Conservation (phyloP, 2,329 filamentous ascomycete genomes). For the Ascocoryne sarcoides region DNA sequence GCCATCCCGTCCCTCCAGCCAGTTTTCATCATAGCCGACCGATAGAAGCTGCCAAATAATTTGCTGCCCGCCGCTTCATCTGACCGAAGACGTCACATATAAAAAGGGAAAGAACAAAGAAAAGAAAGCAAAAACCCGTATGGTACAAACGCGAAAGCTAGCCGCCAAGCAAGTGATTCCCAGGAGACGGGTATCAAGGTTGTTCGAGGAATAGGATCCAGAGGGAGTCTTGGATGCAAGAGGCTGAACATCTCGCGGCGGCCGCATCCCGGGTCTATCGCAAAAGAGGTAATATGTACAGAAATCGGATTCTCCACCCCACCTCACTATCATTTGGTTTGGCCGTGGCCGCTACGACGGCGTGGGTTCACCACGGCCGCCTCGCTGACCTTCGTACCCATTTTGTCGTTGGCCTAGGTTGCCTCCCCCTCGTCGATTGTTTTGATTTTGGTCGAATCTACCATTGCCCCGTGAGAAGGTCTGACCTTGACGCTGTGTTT, state of each 20-base stretch:
- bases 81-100: slow-evolving; percentile 17
- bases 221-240: slow-evolving; percentile 12
- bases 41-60: slow-evolving; percentile 27
- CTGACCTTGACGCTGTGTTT: slow-evolving; percentile 23
- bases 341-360: slow-evolving; percentile 1
- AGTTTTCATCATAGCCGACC: slow-evolving; percentile 27
- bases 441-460: slow-evolving; percentile 17
- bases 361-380: slow-evolving; percentile 25
- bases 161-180: slow-evolving; percentile 13
- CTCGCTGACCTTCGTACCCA: slow-evolving; percentile 25
- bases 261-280: slow-evolving; percentile 23
- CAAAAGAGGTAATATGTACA: slow-evolving; percentile 29
- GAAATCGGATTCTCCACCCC: slow-evolving; percentile 15
- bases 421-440: slow-evolving; percentile 22
- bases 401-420: slow-evolving; percentile 24
- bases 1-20: slow-evolving; percentile 24
- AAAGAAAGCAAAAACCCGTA: slow-evolving; percentile 26
- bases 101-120: slow-evolving; percentile 16
- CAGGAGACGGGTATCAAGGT: slow-evolving; percentile 12
- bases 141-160: slow-evolving; percentile 27
- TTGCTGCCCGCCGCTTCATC: slow-evolving; percentile 25
- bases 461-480: slow-evolving; percentile 22
- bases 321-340: slow-evolving; percentile 8
- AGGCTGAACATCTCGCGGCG: slow-evolving; percentile 15
- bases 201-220: slow-evolving; percentile 8